Base-by-base conservation (phyloP, 2,329 filamentous ascomycete species). In the Fragosphaeria purpurea region DNA sequence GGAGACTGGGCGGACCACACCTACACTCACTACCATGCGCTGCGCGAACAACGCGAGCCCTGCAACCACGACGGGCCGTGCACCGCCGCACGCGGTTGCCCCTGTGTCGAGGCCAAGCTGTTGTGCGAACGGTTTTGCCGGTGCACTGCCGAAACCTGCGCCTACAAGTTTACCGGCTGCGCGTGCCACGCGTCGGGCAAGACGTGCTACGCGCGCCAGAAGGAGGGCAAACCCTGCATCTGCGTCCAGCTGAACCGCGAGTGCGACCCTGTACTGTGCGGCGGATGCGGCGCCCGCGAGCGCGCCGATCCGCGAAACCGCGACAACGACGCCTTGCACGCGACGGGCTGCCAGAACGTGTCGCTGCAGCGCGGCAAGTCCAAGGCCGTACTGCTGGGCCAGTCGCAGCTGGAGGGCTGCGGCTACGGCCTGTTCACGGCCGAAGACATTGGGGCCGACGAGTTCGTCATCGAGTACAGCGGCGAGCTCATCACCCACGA, bases 381-480 rank as follows among this genome's bases (percentile, higher is more conserved):
- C 31, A 87, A 84, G 60, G 73, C 76, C 4, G 78, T 88, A 0
- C 65, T 87, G 4, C 70, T 89, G 5, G 88, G 86, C 3, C 73
- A 82, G 49, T 89, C 85, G 44, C 79, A 80, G 54, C 76, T 90
- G 10, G 73, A 77, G 48, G 74, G 73, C 3, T 79, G 83, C 50
- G 87, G 87, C 0, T 88, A 88, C 55, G 88, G 87, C 0, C 71
- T 93, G 0, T 91, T 85, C 61, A 75, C 83, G 1, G 83, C 81
- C 4, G 82, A 88, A 60, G 71, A 80, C 50, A 80, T 88, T 53
- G 69, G 70, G 4, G 73, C 77, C 53, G 80, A 83, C 48, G 82
- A 86, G n/a, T 91, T 86, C 57, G 73, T 93, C 13, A 84, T 86
- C 35, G 88, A 93, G 63, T 93, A 93, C 62, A 80, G 81, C 2